Evolutionary conservation across 768 basidiomycete species (phyloP).

Genomic region (Chalciporus chontae): DNA sequence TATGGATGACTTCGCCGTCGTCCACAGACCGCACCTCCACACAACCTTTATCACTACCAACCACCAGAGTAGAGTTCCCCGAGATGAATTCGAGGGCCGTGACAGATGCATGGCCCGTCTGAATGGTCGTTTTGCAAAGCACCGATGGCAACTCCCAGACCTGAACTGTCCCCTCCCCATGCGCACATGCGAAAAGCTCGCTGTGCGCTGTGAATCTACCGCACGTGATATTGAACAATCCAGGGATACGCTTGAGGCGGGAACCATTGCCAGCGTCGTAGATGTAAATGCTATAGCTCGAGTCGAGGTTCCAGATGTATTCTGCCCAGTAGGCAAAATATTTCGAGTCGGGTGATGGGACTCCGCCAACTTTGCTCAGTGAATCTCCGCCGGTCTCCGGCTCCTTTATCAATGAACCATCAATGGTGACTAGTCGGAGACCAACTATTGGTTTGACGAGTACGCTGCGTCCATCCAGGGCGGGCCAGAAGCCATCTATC

Average conservation of each 20-base stretch:
- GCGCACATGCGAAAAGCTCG: conserved; percentile 12
- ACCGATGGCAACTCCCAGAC: conserved; percentile 17
- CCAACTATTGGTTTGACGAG: conserved; percentile 10
- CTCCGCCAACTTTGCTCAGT: neutral
- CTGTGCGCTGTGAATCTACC: conserved; percentile 13
- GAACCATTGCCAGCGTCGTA: conserved; percentile 10
- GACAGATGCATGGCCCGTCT: conserved; percentile 10
- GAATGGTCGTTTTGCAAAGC: conserved; percentile 5
- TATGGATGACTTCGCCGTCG: conserved; percentile 9
- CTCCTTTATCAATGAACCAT: conserved; percentile 5
- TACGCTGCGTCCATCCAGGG: conserved; percentile 11
- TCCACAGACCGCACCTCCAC: conserved; percentile 15
- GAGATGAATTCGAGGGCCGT: conserved; percentile 13
- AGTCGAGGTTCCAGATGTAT: conserved; percentile 15
- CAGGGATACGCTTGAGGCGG: conserved; percentile 15
- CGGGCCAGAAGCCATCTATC: conserved; percentile 4
- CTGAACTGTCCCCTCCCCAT: conserved; percentile 15
- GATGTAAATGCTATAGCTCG: conserved; percentile 16
- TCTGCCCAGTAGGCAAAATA: conserved; percentile 20
- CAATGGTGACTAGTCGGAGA: conserved; percentile 2
- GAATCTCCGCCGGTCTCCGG: conserved; percentile 11
- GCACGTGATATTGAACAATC: conserved; percentile 11
- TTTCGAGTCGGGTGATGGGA: conserved; percentile 14
- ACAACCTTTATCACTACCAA: conserved; percentile 11
- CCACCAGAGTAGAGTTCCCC: conserved; percentile 4